Conservation (phyloP, 352 stramenopile genomes). For the Phytophthora citricola region DNA sequence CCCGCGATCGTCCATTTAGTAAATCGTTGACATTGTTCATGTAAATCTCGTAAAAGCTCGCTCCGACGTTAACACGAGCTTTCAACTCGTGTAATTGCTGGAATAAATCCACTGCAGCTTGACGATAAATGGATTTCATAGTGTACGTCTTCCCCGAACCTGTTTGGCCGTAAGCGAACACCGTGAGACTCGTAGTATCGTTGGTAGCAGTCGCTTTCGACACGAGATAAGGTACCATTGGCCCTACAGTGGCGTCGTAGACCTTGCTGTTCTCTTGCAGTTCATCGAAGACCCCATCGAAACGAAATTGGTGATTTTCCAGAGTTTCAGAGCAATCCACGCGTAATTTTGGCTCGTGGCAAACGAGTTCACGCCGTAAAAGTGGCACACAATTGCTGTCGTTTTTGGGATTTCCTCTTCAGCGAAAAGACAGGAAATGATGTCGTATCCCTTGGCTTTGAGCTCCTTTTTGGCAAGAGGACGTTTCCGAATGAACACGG, state of each 20-base stretch:
- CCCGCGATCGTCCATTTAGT: conserved; percentile 86
- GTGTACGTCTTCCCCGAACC: conserved; percentile 95
- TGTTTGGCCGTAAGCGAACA: conserved; percentile 98
- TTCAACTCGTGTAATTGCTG: conserved; percentile 36
- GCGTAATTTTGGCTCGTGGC: conserved; percentile 77
- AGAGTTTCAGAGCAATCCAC: conserved; percentile 74
- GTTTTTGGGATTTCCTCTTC: conserved; percentile 7
- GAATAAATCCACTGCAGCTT: conserved; percentile 71
- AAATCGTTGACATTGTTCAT: conserved; percentile 96
- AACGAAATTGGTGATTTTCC: conserved; percentile 76
- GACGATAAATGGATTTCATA: conserved; percentile 88
- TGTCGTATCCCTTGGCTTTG: conserved; percentile 71
- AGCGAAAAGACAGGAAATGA: conserved; percentile 57
- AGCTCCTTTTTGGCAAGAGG: conserved; percentile 74
- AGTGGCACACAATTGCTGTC: not conserved
- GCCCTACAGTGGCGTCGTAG: conserved; percentile 79
- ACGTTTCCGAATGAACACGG: conserved; percentile 76
- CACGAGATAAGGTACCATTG: conserved; percentile 60
- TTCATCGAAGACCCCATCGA: conserved; percentile 94
- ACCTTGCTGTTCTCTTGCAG: conserved; percentile 90
- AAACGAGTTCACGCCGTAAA: conserved; percentile 58
- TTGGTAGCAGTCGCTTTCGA: conserved; percentile 12
- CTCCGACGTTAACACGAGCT: conserved; percentile 68
- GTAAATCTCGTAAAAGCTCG: conserved; percentile 98
- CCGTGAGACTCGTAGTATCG: conserved; percentile 72